Conservation (phyloP, 805 yeast genomes). For the Schizosaccharomyces lindneri region DNA sequence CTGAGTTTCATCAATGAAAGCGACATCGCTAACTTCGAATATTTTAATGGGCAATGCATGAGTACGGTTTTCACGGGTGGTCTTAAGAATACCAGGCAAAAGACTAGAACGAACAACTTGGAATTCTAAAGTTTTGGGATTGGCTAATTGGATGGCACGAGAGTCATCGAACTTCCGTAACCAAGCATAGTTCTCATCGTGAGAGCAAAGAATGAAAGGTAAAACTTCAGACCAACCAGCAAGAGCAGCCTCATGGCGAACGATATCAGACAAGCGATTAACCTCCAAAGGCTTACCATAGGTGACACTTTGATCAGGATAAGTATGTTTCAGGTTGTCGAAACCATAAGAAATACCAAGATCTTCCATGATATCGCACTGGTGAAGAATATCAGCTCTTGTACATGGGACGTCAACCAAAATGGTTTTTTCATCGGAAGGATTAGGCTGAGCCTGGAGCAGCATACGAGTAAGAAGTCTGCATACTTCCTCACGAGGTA, state of each 20-base stretch:
- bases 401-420: constrained; percentile 70
- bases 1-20: constrained; percentile 46
- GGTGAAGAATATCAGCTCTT: constrained; percentile 85
- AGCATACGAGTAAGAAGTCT: constrained; percentile 59
- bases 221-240: constrained; percentile 89
- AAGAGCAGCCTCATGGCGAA: constrained; percentile 75
- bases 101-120: constrained; percentile 92
- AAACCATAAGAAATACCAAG: constrained; percentile 92
- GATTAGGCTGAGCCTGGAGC: constrained; percentile 32
- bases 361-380: constrained; percentile 96
- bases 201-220: constrained; percentile 88
- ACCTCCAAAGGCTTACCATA: constrained; percentile 75
- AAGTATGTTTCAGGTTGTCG: constrained; percentile 55
- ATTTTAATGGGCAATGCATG: constrained; percentile 87
- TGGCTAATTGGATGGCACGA: constrained; percentile 71
- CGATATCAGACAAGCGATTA: constrained; percentile 72
- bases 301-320: constrained; percentile 48
- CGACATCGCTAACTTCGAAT: constrained; percentile 88
- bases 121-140: constrained; percentile 89
- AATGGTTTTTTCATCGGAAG: constrained; percentile 23
- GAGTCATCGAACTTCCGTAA: constrained; percentile 46
- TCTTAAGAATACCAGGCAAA: constrained; percentile 82
- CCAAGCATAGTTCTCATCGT: constrained; percentile 84
- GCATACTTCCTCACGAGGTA: constrained; percentile 41
- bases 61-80: constrained; percentile 85